Evolutionary conservation across 1,139 yeast species (phyloP), one percentile per base, ranked within the genome.

Genomic region (Sugiyamaella xylanicola): DNA sequence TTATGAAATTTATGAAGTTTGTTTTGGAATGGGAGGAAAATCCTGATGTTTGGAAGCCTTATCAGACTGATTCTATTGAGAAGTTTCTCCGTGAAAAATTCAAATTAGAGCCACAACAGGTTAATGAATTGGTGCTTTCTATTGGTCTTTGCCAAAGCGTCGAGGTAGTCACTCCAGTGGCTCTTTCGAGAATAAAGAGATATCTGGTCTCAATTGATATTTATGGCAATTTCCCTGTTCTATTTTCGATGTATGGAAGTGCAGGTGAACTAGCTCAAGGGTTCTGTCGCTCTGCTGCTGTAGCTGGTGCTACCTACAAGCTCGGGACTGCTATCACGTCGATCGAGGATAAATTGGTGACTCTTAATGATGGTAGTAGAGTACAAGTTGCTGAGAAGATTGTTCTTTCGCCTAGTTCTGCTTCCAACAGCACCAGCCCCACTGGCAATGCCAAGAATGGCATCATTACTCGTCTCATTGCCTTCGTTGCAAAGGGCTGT

Each of bases 211-310:
- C 97, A n/a, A 84, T 90, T 67, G 96, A 92, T 64, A 89, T 92
- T 9, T 93, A 91, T 71, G 99, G 99, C 9, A 86, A 85, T 62
- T 95, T 93, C 78, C 97, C 99, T 1, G 95, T 89, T 20, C 78
- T 93, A 75, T 86, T 86, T 64, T 88, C 96, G 58, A 92, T 90
- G 76, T 93, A 86, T 72, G 99, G 99, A 56, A 95, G 97, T 1
- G 95, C 96, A 0, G 97, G 98, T 49, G 99, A 93, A 72, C 77
- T 93, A 35, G 85, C 96, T 5, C 99, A 93, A 74, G 99, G 97
- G 1, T 93, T 93, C 71, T 92, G 98, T 72, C 81, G 99, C 63
- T 87, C 96, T 58, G 98, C 99, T 3, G 99, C 99, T 13, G 99
- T 93, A 59, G 98, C 95, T 29, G 99, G 98, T 57, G 88, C 97